phyloP scores from a whole-genome alignment of 163 green algal genomes.

The Chloroidium sp. region DNA sequence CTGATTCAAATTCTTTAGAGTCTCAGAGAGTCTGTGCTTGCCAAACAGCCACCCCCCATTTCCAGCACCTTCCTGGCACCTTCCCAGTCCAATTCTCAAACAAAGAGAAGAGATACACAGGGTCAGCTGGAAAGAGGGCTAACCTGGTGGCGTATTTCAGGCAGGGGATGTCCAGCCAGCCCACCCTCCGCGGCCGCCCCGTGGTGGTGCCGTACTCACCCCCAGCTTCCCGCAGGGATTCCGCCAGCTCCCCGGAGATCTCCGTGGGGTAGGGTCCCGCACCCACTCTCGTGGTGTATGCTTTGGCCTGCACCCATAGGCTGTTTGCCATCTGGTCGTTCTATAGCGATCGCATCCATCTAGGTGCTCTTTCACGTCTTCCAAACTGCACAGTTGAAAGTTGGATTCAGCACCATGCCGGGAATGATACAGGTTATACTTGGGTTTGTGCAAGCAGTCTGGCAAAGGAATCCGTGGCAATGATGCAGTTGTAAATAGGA shows the following conservation, averaged over 20 bases:
- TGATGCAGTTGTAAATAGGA: too few species aligned
- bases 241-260: slow-evolving; percentile 77
- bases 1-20: too few species aligned
- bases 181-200: slow-evolving; percentile 84
- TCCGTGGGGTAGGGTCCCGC: slow-evolving; percentile 97
- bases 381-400: not conserved
- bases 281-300: slow-evolving; percentile 98
- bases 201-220: slow-evolving; percentile 98
- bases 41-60: too few species aligned
- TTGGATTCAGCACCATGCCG: too few species aligned
- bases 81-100: not conserved
- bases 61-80: not conserved
- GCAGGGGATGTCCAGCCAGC: slow-evolving; percentile 97
- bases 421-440: too few species aligned
- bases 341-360: not conserved
- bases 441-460: too few species aligned
- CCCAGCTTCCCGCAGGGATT: slow-evolving; percentile 78
- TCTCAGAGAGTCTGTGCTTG: too few species aligned
- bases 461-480: too few species aligned
- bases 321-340: not conserved
- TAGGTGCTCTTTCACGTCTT: not conserved
- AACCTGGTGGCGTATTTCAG: slow-evolving; percentile 68
- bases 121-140: not conserved
- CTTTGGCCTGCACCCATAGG: slow-evolving; percentile 72
- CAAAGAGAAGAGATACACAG: not conserved